phyloP scores from a whole-genome alignment of 2,329 filamentous ascomycete genomes.

The Emmonsia crescens region DNA sequence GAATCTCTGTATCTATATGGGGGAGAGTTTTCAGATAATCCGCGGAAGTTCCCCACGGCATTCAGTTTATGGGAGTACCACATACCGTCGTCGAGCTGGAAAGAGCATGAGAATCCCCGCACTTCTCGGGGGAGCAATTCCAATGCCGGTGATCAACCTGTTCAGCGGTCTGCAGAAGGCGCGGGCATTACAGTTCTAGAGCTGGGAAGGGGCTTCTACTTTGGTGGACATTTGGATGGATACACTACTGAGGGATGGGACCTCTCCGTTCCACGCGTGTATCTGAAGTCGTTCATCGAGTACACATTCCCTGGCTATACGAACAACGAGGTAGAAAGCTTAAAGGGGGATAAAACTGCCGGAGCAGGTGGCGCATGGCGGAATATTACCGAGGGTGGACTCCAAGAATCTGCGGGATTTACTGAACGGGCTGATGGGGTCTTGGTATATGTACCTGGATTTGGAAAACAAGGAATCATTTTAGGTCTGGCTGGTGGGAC shows the following conservation, averaged over 20 bases:
- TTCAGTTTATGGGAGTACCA: constrained; percentile 62
- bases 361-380: constrained; percentile 54
- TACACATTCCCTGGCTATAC: constrained; percentile 62
- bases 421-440: constrained; percentile 63
- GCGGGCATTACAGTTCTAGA: constrained; percentile 60
- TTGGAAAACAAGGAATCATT: constrained; percentile 63
- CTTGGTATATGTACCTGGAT: constrained; percentile 64
- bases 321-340: constrained; percentile 51
- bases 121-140: constrained; percentile 56
- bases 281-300: constrained; percentile 63
- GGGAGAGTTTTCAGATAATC: constrained; percentile 59
- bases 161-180: constrained; percentile 63
- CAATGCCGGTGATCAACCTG: constrained; percentile 41
- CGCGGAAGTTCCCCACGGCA: constrained; percentile 44
- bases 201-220: constrained; percentile 64
- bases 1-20: constrained; percentile 62
- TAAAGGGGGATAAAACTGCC: constrained; percentile 46
- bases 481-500: constrained; percentile 68
- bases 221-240: constrained; percentile 63
- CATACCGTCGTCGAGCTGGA: constrained; percentile 50
- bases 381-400: constrained; percentile 62
- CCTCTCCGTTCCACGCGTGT: constrained; percentile 51
- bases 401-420: constrained; percentile 56
- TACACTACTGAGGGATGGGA: constrained; percentile 58
- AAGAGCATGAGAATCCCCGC: constrained; percentile 48